Conservation (phyloP, 2,329 filamentous ascomycete species). For the Penicillium griseofulvum region DNA sequence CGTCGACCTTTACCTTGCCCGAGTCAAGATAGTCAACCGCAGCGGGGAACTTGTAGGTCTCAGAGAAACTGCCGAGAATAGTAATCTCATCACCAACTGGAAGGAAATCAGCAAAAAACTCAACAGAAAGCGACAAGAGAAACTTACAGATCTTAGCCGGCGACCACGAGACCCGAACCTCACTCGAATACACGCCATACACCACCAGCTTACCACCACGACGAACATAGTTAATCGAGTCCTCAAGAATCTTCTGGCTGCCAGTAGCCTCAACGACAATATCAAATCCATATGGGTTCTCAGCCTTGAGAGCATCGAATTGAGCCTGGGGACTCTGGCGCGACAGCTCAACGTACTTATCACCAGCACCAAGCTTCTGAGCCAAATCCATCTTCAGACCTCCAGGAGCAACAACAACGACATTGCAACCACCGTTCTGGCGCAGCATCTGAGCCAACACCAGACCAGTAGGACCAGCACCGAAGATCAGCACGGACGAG, state of each 20-base stretch:
- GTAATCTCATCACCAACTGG: slow-evolving; percentile 62
- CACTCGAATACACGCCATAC: slow-evolving; percentile 66
- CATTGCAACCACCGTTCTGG: slow-evolving; percentile 66
- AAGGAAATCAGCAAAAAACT: slow-evolving; percentile 8
- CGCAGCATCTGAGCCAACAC: slow-evolving; percentile 63
- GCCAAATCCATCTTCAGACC: slow-evolving; percentile 71
- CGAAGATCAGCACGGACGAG: slow-evolving; percentile 66
- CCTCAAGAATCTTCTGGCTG: slow-evolving; percentile 65
- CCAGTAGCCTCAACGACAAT: slow-evolving; percentile 71
- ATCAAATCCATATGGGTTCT: slow-evolving; percentile 71
- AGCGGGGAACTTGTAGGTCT: slow-evolving; percentile 68
- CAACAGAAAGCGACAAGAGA: too few species aligned
- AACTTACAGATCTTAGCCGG: slow-evolving; percentile 67
- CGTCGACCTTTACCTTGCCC: slow-evolving; percentile 51
- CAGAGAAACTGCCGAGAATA: slow-evolving; percentile 70
- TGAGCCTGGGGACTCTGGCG: slow-evolving; percentile 55
- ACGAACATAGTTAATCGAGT: slow-evolving; percentile 68
- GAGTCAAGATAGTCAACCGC: slow-evolving; percentile 54
- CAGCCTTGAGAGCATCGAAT: slow-evolving; percentile 60
- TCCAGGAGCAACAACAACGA: slow-evolving; percentile 66
- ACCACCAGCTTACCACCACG: slow-evolving; percentile 70
- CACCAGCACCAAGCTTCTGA: slow-evolving; percentile 47
- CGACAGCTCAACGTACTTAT: slow-evolving; percentile 49
- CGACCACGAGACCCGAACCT: slow-evolving; percentile 64
- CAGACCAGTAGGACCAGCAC: slow-evolving; percentile 66